Evolutionary conservation across 306 rosid species (phyloP).

Genomic region (Cucumis hystrix): DNA sequence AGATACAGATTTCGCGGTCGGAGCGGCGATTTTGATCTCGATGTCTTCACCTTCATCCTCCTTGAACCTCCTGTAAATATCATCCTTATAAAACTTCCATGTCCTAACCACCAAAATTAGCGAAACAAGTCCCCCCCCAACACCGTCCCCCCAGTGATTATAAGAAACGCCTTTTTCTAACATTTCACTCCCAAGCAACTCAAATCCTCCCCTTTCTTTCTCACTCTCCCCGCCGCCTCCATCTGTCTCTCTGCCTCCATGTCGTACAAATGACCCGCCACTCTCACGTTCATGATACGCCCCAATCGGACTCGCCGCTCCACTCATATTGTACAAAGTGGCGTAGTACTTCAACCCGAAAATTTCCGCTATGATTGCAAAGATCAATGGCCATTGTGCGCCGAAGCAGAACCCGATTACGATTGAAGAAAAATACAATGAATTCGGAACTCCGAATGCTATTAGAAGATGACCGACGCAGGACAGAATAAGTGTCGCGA

Average conservation of each 20-base stretch:
- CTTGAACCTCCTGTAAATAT: slow-evolving; percentile 39
- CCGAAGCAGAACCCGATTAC: slow-evolving; percentile 58
- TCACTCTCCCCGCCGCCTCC: slow-evolving; percentile 16
- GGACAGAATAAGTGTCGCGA: slow-evolving; percentile 32
- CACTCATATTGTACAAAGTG: slow-evolving; percentile 37
- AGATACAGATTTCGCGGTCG: not conserved
- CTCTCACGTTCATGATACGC: slow-evolving; percentile 41
- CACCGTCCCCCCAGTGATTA: slow-evolving; percentile 31
- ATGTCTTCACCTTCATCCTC: slow-evolving; percentile 7
- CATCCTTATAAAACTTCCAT: slow-evolving; percentile 36
- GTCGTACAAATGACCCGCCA: slow-evolving; percentile 48
- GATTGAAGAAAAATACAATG: slow-evolving; percentile 43
- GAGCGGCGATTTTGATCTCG: slow-evolving; percentile 8
- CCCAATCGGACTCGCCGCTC: slow-evolving; percentile 44
- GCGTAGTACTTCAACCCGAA: slow-evolving; percentile 67
- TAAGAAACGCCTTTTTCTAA: slow-evolving; percentile 33
- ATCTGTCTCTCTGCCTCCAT: slow-evolving; percentile 38
- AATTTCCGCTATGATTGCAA: slow-evolving; percentile 52
- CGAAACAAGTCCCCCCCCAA: slow-evolving; percentile 34
- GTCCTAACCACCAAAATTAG: slow-evolving; percentile 45
- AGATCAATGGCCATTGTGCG: slow-evolving; percentile 50
- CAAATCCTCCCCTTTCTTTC: slow-evolving; percentile 31
- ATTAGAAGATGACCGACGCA: slow-evolving; percentile 50
- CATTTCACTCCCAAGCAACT: slow-evolving; percentile 35
- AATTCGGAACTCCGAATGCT: slow-evolving; percentile 39